phyloP scores from a whole-genome alignment of 768 basidiomycete species.

The Mrakia hoshinonis region DNA sequence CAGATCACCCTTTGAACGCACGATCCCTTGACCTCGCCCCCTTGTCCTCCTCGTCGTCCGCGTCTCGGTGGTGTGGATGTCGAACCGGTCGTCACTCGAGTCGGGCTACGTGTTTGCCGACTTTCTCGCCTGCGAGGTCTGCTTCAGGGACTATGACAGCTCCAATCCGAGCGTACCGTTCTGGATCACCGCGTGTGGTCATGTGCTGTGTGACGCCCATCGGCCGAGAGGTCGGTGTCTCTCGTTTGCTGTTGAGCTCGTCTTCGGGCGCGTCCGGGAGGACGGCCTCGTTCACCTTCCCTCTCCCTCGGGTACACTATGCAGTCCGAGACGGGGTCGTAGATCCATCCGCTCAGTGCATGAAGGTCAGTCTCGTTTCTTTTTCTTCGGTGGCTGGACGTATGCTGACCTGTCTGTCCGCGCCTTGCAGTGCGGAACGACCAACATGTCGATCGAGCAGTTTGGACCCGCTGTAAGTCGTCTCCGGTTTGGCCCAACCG shows the following conservation, averaged over 20 bases:
- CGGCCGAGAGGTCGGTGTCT: too few species aligned
- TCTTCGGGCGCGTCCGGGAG: too few species aligned
- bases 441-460: not conserved
- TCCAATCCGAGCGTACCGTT: not conserved
- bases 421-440: not conserved
- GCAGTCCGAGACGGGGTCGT: not conserved
- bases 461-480: not conserved
- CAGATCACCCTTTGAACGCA: not conserved
- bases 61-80: too few species aligned
- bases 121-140: slow-evolving; percentile 5
- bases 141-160: not conserved
- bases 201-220: not conserved
- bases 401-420: not conserved
- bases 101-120: not conserved
- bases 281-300: not conserved
- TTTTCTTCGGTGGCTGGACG: not conserved
- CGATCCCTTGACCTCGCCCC: not conserved
- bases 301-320: too few species aligned
- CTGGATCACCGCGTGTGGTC: not conserved
- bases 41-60: not conserved
- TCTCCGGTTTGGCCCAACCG: not conserved
- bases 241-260: too few species aligned
- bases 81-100: not conserved
- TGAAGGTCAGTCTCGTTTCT: not conserved
- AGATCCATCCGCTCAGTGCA: not conserved